phyloP scores from a whole-genome alignment of 176 grass and related monocot species.

The Musa troglodytarum region DNA sequence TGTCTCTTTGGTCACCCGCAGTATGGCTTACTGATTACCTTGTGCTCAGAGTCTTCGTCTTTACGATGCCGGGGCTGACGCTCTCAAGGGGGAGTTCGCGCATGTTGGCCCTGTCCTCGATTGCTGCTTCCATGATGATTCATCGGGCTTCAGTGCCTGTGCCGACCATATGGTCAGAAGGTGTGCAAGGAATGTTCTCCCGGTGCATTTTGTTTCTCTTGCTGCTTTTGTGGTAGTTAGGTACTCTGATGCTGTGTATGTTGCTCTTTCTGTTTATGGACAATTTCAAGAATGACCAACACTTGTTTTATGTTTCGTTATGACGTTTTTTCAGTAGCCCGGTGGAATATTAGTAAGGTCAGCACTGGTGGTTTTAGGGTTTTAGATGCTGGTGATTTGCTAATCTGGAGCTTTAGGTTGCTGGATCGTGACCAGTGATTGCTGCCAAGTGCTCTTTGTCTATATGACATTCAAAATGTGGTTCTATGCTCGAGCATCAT shows the following conservation, averaged over 20 bases:
- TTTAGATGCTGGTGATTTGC: not conserved
- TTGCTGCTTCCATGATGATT: constrained; percentile 97
- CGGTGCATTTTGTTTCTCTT: not conserved
- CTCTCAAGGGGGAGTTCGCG: constrained; percentile 77
- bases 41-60: constrained; percentile 63
- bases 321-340: not conserved
- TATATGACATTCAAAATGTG: too few relatives aligned
- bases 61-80: constrained; percentile 62
- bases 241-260: not conserved
- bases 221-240: not conserved
- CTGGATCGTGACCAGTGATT: not conserved
- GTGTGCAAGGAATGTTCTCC: constrained; percentile 20
- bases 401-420: not conserved
- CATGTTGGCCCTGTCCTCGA: constrained; percentile 74
- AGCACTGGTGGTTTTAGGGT: not conserved
- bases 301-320: not conserved
- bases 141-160: constrained; percentile 73
- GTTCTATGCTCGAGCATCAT: too few relatives aligned
- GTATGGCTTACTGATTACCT: not conserved
- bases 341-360: not conserved
- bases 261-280: too few relatives aligned
- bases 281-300: too few relatives aligned
- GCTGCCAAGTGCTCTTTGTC: not conserved
- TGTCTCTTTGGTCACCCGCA: not conserved
- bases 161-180: constrained; percentile 75